These are phyloP conservation scores for Aspergillus sp. DNA, from an alignment of 2,329 filamentous ascomycete genomes.

Conservation along the genomic window DNA sequence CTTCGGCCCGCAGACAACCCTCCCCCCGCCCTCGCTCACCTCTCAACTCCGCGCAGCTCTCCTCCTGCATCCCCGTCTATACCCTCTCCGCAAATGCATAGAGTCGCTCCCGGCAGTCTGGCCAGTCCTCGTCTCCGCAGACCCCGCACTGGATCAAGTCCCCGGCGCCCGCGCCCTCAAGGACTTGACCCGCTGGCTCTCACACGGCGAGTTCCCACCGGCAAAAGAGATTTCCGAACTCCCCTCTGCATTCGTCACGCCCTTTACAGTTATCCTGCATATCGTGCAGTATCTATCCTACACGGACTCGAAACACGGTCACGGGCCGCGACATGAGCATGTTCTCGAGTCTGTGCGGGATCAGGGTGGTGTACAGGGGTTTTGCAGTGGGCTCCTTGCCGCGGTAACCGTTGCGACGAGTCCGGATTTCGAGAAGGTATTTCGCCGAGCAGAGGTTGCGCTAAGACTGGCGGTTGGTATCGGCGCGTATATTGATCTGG, in stretches of 20 bases:
- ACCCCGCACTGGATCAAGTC: not conserved
- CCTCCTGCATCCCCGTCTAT: not conserved
- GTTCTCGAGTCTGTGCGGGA: not conserved
- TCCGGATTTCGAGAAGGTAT: not conserved
- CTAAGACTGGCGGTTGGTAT: not conserved
- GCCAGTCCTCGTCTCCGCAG: not conserved
- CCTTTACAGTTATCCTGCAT: slow-evolving; percentile 3
- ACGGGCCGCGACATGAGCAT: not conserved
- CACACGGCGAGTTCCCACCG: not conserved
- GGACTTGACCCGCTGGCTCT: not conserved
- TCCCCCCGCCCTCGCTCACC: not conserved
- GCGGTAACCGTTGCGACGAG: slow-evolving; percentile 3
- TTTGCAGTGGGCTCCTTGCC: slow-evolving; percentile 4
- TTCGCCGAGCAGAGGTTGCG: not conserved
- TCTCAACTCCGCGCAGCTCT: not conserved
- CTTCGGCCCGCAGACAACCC: slow-evolving; percentile 1
- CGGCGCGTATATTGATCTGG: slow-evolving; percentile 3
- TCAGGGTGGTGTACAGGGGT: not conserved
- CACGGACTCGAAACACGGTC: not conserved
- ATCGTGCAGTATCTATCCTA: not conserved
- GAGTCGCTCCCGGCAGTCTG: not conserved
- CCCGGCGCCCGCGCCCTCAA: not conserved
- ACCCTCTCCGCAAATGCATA: not conserved
- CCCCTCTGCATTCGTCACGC: not conserved
- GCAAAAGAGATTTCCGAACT: not conserved